Base-by-base conservation (phyloP, 1,139 yeast genomes). In the Suhomyces guaymorum region DNA sequence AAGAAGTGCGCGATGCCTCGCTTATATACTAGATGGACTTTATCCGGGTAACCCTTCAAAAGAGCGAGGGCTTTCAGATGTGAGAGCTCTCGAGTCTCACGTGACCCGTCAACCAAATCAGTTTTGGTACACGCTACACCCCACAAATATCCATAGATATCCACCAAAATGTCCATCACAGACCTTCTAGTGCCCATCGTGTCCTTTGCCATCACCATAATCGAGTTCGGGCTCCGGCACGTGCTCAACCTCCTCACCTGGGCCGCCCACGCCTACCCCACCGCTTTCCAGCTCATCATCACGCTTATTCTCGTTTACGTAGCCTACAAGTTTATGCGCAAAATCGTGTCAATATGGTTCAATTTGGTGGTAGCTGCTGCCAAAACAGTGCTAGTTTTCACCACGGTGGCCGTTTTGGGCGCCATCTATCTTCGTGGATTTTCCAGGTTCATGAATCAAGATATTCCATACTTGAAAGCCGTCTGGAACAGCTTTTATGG, bases 291-390 rank as follows among this genome's bases (percentile, higher is more conserved):
- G 16, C 32, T 48, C 4, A 32, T 55, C 2, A 28, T 59, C 24
- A 29, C 47, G n/a, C 15, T 54, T 5, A 27, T 60, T 10, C 47
- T 46, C 2, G 38, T 48, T 3, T 65, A 63, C 36, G 14, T 59
- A 9, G 31, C 47, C 7, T 63, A 60, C 45, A 47, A 42, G 32
- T 25, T 56, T 22, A 29, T 52, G 12, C 32, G 50, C 6, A 39
- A 53, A 27, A 35, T 61, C 15, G 14, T 62, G 4, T 44, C 42
- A 35, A 43, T 61, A 39, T 63, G 70, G 69, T 26, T 58, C 24
- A 39, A 48, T 8, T 42, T 62, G 28, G 33, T 61, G 8, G 37
- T 57, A 17, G 37, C 50, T n/a, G 38, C 51, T 8, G 20, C 59
- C 13, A 63, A 62, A 43, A 39, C 47, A 7, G 17, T 41, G 15